Conservation (phyloP, 306 rosid species). For the Psophocarpus tetragonolobus region DNA sequence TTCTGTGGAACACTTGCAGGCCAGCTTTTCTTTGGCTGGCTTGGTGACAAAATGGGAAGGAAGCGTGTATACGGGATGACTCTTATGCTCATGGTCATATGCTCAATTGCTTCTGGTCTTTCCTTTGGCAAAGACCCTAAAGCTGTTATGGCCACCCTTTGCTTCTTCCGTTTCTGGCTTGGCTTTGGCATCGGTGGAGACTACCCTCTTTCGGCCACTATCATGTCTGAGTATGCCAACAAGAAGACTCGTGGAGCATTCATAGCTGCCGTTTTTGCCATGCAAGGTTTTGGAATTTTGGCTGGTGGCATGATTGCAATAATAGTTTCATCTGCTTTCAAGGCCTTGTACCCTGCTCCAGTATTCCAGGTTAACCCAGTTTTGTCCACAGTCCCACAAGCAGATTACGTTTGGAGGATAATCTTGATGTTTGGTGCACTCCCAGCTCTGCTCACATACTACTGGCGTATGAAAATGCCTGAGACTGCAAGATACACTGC, state of each 20-base stretch:
- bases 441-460: slow-evolving; percentile 78
- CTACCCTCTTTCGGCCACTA: slow-evolving; percentile 94
- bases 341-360: slow-evolving; percentile 48
- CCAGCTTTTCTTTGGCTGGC: slow-evolving; percentile 96
- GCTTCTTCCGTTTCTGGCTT: slow-evolving; percentile 91
- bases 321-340: slow-evolving; percentile 57
- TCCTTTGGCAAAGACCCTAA: slow-evolving; percentile 62
- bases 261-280: slow-evolving; percentile 93
- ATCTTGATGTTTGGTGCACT: slow-evolving; percentile 79
- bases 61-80: slow-evolving; percentile 87
- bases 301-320: slow-evolving; percentile 82
- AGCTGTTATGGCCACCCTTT: slow-evolving; percentile 64
- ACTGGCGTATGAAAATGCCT: slow-evolving; percentile 89
- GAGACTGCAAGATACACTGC: slow-evolving; percentile 95
- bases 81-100: slow-evolving; percentile 82
- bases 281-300: slow-evolving; percentile 92
- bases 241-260: slow-evolving; percentile 84
- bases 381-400: slow-evolving; percentile 62
- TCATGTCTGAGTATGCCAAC: slow-evolving; percentile 93
- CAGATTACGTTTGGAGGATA: slow-evolving; percentile 86
- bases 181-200: slow-evolving; percentile 95
- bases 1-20: slow-evolving; percentile 84
- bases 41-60: slow-evolving; percentile 87
- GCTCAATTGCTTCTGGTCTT: slow-evolving; percentile 76
- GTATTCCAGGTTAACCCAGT: slow-evolving; percentile 45